Evolutionary conservation across 208 protist species (phyloP), one percentile per base, ranked within the genome.

Genomic region (Polymyxa betae): DNA sequence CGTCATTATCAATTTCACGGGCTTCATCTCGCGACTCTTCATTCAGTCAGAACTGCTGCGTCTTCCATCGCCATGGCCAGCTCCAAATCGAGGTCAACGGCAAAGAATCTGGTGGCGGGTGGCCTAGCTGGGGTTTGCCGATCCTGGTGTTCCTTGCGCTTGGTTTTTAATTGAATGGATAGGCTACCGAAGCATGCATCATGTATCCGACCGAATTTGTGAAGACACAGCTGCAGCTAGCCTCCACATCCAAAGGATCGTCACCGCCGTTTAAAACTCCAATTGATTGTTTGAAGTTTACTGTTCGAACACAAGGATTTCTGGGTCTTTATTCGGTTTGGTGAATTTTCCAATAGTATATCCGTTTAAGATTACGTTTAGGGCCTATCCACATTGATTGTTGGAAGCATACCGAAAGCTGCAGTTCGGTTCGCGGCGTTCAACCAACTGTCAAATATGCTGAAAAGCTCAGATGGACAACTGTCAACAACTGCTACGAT

Each of bases 191-290:
- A n/a, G 72, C 72, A n/a, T 45, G 35, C 72, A 82, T 82, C 72
- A 82, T 82, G 72, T 82, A 82, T 43, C 72, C 72, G n/a, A 82
- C 72, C 35, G 72, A 82, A 35, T 82, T 82, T n/a, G 72, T 82
- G 5, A 82, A 82, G 72, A 82, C 72, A 12, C 72, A 82, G 72
- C 40, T 82, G 5, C 72, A 82, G 72, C n/a, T 82, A n/a, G 72
- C 72, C 5, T 82, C 72, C n/a, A 5, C 10, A 43, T 35, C 72
- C n/a, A 20, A 5, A 82, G 72, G 72, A 16, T 60, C 49, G 49
- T 29, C 49, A 24, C 10, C 72, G 72, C 5, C 72, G 72, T 82
- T 82, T n/a, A 82, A 5, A 43, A 82, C 72, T 12, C 72, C 72
- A 45, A 20, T 82, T 43, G 72, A n/a, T 20, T 82, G 72, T 43